A percentile compares a stretch with the other conserved stretches of the same genome.
Evolutionary conservation across 495 filamentous ascomycete genomes (phyloP).

Genomic region (Alectoria sarmentosa): DNA sequence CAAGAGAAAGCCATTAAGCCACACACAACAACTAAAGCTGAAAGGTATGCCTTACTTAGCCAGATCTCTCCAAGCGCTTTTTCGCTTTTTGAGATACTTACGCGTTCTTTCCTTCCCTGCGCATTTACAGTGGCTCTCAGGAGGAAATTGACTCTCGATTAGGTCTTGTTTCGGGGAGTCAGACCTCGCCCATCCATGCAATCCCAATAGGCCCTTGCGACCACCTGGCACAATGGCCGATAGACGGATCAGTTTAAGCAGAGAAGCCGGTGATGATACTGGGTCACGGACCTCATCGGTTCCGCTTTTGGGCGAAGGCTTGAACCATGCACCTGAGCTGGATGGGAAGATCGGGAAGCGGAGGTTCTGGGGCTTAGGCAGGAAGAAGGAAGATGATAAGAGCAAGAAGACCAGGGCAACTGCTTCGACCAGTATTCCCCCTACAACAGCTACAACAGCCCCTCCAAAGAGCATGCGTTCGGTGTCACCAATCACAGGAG

Average conservation of each 20-base stretch:
- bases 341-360: slow-evolving; percentile 30
- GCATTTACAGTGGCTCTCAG: background rate
- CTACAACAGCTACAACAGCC: slow-evolving; percentile 24
- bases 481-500: slow-evolving; percentile 21
- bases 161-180: background rate
- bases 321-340: slow-evolving; percentile 25
- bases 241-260: slow-evolving; percentile 14
- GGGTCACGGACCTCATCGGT: slow-evolving; percentile 21
- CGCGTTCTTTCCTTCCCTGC: background rate
- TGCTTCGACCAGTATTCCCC: slow-evolving; percentile 27
- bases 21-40: background rate
- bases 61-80: background rate
- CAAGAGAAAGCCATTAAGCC: background rate
- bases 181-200: slow-evolving; percentile 6
- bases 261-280: slow-evolving; percentile 20
- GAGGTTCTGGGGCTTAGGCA: slow-evolving; percentile 56
- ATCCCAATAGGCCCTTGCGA: slow-evolving; percentile 8
- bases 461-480: slow-evolving; percentile 19
- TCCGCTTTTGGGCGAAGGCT: slow-evolving; percentile 31
- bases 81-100: background rate
- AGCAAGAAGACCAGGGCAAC: slow-evolving; percentile 34
- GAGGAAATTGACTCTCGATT: background rate
- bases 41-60: slow-evolving; percentile 3
- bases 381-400: slow-evolving; percentile 52
- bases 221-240: slow-evolving; percentile 15